phyloP scores from a whole-genome alignment of 768 basidiomycete genomes.

The Hirschioporus abietinus region DNA sequence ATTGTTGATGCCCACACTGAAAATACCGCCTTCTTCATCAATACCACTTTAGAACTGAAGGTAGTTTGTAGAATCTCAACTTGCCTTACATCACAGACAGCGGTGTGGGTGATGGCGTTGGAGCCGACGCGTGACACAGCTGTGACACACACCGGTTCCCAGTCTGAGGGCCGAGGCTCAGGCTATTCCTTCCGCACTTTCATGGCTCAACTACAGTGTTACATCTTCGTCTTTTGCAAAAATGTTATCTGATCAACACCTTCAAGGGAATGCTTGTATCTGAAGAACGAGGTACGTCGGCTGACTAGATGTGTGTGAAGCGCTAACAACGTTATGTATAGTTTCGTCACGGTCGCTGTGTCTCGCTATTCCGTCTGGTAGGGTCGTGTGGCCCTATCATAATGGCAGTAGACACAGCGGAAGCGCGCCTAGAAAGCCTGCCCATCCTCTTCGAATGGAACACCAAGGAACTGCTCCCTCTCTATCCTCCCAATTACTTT shows the following conservation, averaged over 20 bases:
- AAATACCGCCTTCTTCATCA: too few species aligned
- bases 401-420: not conserved
- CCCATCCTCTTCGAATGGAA: not conserved
- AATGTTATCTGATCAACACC: not conserved
- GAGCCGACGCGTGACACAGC: too few species aligned
- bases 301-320: not conserved
- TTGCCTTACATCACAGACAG: too few species aligned
- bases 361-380: not conserved
- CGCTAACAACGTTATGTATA: not conserved
- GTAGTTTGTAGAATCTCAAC: too few species aligned
- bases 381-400: not conserved
- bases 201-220: too few species aligned
- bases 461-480: not conserved
- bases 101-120: too few species aligned
- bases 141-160: too few species aligned
- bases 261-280: not conserved
- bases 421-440: not conserved
- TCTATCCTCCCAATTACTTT: not conserved
- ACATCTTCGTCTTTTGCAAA: not conserved
- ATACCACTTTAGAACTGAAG: too few species aligned
- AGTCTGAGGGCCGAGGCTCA: too few species aligned
- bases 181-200: too few species aligned
- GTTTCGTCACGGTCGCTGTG: not conserved
- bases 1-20: too few species aligned
- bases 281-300: not conserved